These are phyloP conservation scores for Phytophthora pini DNA, from an alignment of 352 stramenopile genomes.

Conservation along the genomic window DNA sequence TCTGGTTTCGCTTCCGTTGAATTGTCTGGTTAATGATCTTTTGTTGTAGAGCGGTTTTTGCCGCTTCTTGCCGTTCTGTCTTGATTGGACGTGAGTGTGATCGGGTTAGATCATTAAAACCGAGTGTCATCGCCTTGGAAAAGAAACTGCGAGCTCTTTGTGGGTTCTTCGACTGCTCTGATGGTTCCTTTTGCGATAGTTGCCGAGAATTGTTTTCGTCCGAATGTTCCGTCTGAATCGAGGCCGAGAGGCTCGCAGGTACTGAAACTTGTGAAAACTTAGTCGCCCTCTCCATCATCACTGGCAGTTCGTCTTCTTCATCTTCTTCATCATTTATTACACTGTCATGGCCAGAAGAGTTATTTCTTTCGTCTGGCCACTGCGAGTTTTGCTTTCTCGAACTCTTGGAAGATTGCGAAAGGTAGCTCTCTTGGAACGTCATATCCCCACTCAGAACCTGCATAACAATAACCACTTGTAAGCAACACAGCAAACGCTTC, in stretches of 20 bases:
- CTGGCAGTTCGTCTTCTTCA: slow-evolving; percentile 56
- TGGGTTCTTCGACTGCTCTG: slow-evolving; percentile 5
- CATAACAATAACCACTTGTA: slow-evolving; percentile 18
- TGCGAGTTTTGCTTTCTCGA: slow-evolving; percentile 10
- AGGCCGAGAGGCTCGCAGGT: slow-evolving; percentile 13
- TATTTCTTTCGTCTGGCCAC: not conserved
- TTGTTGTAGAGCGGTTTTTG: slow-evolving; percentile 52
- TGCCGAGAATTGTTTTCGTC: slow-evolving; percentile 4
- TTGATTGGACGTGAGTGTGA: slow-evolving; percentile 17
- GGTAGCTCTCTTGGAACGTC: slow-evolving; percentile 60
- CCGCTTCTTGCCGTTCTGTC: slow-evolving; percentile 15
- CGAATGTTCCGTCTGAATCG: slow-evolving; percentile 35
- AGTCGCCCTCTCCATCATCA: slow-evolving; percentile 55
- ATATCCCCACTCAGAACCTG: slow-evolving; percentile 69
- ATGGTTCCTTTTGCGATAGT: not conserved
- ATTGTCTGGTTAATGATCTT: slow-evolving; percentile 70
- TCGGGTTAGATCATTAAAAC: slow-evolving; percentile 25
- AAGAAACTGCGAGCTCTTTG: slow-evolving; percentile 16
- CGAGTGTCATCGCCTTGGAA: slow-evolving; percentile 19
- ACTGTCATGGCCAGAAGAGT: not conserved
- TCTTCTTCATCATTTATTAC: slow-evolving; percentile 19
- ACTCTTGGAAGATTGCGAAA: slow-evolving; percentile 33
- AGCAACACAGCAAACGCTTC: not conserved
- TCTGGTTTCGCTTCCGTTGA: slow-evolving; percentile 45
- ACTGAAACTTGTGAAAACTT: not conserved